Base-by-base conservation (phyloP, 2,329 filamentous ascomycete genomes). In the Aspergillus sp. region DNA sequence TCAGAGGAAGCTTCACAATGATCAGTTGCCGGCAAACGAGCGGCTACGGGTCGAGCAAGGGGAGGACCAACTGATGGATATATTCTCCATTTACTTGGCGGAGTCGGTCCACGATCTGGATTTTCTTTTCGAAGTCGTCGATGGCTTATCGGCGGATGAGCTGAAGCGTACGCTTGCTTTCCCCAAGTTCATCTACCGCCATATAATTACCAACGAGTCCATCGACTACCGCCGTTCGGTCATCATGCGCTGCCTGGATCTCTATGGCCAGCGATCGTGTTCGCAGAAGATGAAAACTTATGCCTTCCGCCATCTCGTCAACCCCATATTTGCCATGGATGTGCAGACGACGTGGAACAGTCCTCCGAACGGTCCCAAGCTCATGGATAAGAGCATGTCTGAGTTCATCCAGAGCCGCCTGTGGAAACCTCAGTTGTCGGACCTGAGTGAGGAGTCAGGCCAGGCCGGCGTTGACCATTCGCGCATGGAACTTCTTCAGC, bases 291-390 rank as follows among this genome's bases (percentile, higher is more conserved):
- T 90, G 42, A 99, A 99, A 72, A 88, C 91, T 48, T 99, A 96
- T 69, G 78, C 95, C 33, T 85, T 99, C 66, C 90, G 90, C 67
- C 86, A 96, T 68, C 82, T 99, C 30, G 89, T 96, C 59, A 99
- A 97, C 64, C 95, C 94, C 0, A 95, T 97, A 36, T 83, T 99
- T 50, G 92, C 93, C 3, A 96, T 93, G 88, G 94, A 99, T 72
- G 87, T 96, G 36, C 93, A 94, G 83, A 85, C 87, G 20, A 87
- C 88, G 53, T 94, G 90, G 70, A 80, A 82, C 26, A 78, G 77
- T 50, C 73, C 76, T 38, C 78, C 80, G 36, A 79, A 79, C 58
- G 81, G 80, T 3, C 87, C 85, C 13, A 87, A 85, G 52, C 77
- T 99, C 17, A 88, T 97, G 73, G 92, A 99, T 68, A 88, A 87